phyloP scores from a whole-genome alignment of 2,329 filamentous ascomycete species.

The Cladorrhinum sp. region DNA sequence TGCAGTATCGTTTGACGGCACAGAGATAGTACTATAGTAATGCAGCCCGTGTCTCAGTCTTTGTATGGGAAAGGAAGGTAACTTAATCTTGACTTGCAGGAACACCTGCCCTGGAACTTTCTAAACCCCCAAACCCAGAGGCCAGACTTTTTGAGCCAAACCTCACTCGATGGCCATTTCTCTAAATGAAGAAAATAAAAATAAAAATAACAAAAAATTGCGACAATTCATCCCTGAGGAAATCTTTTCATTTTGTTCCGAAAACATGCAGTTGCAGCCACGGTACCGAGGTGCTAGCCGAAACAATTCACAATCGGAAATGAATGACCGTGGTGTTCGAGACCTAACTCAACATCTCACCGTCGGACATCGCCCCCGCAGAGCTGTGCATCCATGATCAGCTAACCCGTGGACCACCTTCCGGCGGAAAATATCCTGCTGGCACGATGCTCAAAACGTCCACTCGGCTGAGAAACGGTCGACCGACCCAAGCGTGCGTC shows the following conservation, averaged over 20 bases:
- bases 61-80: neutral
- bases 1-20: too few relatives aligned
- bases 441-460: conserved; percentile 7
- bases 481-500: neutral
- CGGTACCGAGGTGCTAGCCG: neutral
- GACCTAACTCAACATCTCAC: neutral
- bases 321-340: neutral
- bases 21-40: too few relatives aligned
- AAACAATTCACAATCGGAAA: neutral
- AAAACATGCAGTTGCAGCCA: neutral
- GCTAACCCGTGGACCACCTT: neutral
- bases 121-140: neutral
- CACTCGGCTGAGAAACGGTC: neutral
- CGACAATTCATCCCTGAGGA: neutral
- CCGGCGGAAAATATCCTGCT: conserved; percentile 2
- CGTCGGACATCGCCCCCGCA: neutral
- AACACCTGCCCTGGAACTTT: neutral
- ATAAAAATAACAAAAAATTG: neutral
- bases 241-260: neutral
- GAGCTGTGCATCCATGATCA: neutral
- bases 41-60: too few relatives aligned
- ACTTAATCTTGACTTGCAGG: neutral
- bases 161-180: too few relatives aligned
- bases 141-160: too few relatives aligned
- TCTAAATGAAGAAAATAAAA: too few relatives aligned